These are phyloP conservation scores for Juglanconis oblonga DNA, from an alignment of 2,329 filamentous ascomycete genomes.

Conservation along the genomic window DNA sequence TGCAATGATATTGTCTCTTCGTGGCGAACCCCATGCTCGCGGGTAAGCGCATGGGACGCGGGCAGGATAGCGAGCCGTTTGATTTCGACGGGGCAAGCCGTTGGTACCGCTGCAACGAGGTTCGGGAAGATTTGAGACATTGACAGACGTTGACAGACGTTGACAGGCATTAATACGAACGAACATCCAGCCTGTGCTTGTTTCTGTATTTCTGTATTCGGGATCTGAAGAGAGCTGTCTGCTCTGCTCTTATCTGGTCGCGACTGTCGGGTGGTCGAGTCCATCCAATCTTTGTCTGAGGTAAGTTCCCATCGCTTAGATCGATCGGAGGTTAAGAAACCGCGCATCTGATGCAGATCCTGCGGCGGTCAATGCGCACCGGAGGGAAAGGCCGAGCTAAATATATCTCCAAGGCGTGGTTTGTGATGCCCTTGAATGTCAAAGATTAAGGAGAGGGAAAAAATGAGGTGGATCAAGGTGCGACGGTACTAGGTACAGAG, in stretches of 20 bases:
- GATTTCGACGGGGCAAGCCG: too few relatives aligned
- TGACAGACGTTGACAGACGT: neutral
- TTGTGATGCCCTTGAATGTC: neutral
- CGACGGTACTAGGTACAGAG: neutral
- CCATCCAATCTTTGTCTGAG: neutral
- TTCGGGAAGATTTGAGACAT: neutral
- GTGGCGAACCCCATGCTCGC: neutral
- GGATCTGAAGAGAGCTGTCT: too few relatives aligned
- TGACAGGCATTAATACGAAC: constrained; percentile 5
- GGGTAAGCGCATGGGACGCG: neutral
- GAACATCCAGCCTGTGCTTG: neutral
- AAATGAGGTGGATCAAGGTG: neutral
- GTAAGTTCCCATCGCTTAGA: neutral
- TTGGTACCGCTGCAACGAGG: neutral
- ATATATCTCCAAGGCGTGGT: neutral
- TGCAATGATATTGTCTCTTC: neutral
- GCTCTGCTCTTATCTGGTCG: neutral
- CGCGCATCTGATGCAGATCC: neutral
- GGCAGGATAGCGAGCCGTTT: too few relatives aligned
- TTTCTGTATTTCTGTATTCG: too few relatives aligned
- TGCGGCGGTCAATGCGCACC: neutral
- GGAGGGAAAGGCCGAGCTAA: neutral
- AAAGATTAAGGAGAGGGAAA: too few relatives aligned
- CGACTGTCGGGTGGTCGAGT: neutral
- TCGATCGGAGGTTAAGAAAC: neutral